Evolutionary conservation across 192 early-diverging fungal species (phyloP), one percentile per base, ranked within the genome.

Genomic region (Jimgerdemannia flammicorona): DNA sequence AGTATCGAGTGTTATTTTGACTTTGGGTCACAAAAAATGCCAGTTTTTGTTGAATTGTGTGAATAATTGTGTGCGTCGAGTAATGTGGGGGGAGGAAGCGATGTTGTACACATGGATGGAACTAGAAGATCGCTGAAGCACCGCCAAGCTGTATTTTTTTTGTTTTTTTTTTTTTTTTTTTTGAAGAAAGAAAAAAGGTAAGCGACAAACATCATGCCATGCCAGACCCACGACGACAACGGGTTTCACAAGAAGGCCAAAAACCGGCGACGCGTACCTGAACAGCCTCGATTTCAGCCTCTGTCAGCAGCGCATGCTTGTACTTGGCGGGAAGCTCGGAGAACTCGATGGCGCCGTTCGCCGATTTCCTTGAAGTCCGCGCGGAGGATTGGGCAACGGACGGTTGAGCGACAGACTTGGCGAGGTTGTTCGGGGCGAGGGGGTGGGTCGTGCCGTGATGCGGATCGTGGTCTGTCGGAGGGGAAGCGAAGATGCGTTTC

Each of bases 201-300:
- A 29, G 29, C 29, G 29, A 29, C 29, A 29, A 29, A 1, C 29
- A 29, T 29, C 29, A 29, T 29, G 64, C 19, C 29, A 29, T 29
- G 64, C 19, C 14, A 65, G 14, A 14, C 64, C 64, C 64, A 41
- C 40, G 67, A 39, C 74, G 71, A 40, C 74, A 20, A 54, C 49
- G 18, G 63, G 72, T 59, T 73, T 59, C 41, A 3, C 7, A 73
- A 73, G n/a, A 73, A 29, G 29, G 14, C 43, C 9, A 68, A n/a
- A 65, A 1, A 1, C 20, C 39, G 29, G 29, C 29, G 1, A 29
- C 29, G 29, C 43, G 76, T 79, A 87, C 84, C 80, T 87, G 82
- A 49, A 87, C 76, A 66, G 83, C 80, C 63, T 87, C 86, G 71
- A 87, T 87, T 78, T 87, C 82, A 17, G 77, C 77, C 4, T 83